phyloP scores from a whole-genome alignment of 169 alveolate genomes.

The Babesia ovis region DNA sequence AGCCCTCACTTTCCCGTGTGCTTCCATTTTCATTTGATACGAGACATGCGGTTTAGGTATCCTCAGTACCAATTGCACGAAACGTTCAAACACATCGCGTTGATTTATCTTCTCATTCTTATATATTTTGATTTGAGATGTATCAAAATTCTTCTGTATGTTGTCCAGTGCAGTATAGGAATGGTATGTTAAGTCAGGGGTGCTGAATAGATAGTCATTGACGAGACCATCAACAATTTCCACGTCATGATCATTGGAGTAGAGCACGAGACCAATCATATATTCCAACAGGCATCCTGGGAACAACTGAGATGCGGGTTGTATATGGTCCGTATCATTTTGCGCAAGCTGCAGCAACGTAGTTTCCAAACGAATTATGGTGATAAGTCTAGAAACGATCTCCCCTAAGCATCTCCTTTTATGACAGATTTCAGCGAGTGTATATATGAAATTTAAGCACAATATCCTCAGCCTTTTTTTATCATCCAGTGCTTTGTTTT shows the following conservation, averaged over 20 bases:
- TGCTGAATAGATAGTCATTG: not conserved
- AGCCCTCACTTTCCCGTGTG: not conserved
- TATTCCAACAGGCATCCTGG: conserved; percentile 17
- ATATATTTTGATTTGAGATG: not conserved
- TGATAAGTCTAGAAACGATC: not conserved
- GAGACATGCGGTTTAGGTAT: conserved; percentile 13
- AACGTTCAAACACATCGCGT: not conserved
- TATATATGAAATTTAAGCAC: conserved; percentile 9
- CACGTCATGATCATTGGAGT: not conserved
- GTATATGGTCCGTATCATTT: not conserved
- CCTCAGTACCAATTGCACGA: not conserved
- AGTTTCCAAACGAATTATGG: conserved; percentile 14
- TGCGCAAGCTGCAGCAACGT: not conserved
- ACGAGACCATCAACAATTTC: not conserved
- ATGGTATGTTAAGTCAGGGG: conserved; percentile 12
- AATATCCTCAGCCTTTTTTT: conserved; percentile 6
- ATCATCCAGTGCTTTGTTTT: not conserved
- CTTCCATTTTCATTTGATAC: not conserved
- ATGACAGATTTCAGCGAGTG: not conserved
- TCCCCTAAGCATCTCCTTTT: not conserved
- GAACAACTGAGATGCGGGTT: not conserved
- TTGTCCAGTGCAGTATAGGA: conserved; percentile 10
- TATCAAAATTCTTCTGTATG: conserved; percentile 6
- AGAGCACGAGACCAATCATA: conserved; percentile 8
- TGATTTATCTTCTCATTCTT: not conserved